Percentiles rank a stretch among this genome's conserved stretches.
Conservation (phyloP, 148 eudicot species). For the Rhododendron henanense region DNA sequence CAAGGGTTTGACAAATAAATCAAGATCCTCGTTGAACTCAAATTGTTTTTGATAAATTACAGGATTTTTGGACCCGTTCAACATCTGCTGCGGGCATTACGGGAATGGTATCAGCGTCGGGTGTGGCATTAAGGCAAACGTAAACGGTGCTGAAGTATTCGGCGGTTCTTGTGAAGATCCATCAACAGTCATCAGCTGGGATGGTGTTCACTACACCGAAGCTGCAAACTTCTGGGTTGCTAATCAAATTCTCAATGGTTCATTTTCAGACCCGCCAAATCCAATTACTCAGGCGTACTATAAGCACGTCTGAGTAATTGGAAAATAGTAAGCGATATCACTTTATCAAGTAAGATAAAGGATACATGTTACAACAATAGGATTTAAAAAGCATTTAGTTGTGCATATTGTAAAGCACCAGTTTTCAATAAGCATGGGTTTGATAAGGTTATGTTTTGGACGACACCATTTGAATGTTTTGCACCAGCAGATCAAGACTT, state of each 20-base stretch:
- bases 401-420: not conserved
- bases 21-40: too few species aligned
- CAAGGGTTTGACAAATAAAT: too few species aligned
- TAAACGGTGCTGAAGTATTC: constrained; percentile 15
- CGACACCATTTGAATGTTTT: not conserved
- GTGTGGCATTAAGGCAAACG: constrained; percentile 12
- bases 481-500: too few species aligned
- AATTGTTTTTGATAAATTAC: not conserved
- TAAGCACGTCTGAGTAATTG: not conserved
- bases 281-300: constrained; percentile 5
- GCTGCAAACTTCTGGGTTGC: constrained; percentile 28
- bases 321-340: not conserved
- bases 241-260: constrained; percentile 22
- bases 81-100: constrained; percentile 27
- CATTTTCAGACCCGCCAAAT: constrained; percentile 21
- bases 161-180: constrained; percentile 18
- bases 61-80: constrained; percentile 22
- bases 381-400: too few species aligned
- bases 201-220: not conserved
- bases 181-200: constrained; percentile 25
- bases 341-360: too few species aligned
- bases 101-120: not conserved
- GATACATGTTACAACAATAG: too few species aligned
- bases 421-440: not conserved
- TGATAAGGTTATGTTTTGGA: not conserved